Percentiles rank a stretch among this genome's conserved stretches.
phyloP scores from a whole-genome alignment of 257 asterid genomes.

The Solanum paucissectum region DNA sequence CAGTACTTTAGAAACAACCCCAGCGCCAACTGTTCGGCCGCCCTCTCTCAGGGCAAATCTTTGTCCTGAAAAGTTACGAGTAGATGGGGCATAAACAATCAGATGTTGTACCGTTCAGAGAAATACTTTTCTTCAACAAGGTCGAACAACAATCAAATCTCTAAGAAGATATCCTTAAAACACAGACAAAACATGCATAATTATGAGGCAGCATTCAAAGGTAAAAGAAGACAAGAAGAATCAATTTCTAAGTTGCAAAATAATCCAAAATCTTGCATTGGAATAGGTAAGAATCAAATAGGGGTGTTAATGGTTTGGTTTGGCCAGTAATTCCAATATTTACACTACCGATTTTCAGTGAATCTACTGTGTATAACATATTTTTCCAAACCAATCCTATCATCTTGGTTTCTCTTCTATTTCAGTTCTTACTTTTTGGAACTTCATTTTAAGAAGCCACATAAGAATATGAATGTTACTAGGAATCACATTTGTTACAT shows the following conservation, averaged over 20 bases:
- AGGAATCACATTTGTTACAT: neutral
- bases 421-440: neutral
- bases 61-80: conserved; percentile 55
- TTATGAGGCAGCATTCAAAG: neutral
- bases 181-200: neutral
- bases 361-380: neutral
- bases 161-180: neutral
- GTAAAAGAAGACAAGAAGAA: neutral
- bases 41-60: conserved; percentile 98
- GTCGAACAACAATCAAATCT: neutral
- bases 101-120: neutral
- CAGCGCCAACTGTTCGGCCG: conserved; percentile 98
- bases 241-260: neutral
- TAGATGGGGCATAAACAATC: neutral
- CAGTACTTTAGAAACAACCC: conserved; percentile 83
- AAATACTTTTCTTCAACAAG: neutral
- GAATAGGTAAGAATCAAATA: neutral
- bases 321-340: neutral
- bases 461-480: neutral
- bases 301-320: neutral
- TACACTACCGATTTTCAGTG: neutral
- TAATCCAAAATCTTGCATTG: neutral
- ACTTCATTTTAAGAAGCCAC: neutral
- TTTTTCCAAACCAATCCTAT: neutral
- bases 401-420: neutral